phyloP scores from a whole-genome alignment of 441 rosid species.

The California macrophylla region DNA sequence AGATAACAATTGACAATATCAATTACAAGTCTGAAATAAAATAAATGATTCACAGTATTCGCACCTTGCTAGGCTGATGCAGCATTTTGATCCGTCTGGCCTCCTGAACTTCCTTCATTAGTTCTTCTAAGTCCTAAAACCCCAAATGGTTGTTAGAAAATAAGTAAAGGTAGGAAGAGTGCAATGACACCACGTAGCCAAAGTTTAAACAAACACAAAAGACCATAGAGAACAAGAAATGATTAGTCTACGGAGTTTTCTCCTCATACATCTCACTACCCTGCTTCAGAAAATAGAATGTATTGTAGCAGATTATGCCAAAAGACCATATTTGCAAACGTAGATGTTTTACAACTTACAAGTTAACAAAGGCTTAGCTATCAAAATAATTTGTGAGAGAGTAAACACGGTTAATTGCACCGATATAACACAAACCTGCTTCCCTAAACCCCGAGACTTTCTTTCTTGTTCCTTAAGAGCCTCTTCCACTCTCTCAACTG shows the following conservation, averaged over 20 bases:
- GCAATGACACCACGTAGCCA: neutral
- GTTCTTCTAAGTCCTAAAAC: conserved; percentile 70
- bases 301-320: too few relatives aligned
- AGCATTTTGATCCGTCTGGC: conserved; percentile 96
- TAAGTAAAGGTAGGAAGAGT: neutral
- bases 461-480: conserved; percentile 79
- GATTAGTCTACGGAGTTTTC: neutral
- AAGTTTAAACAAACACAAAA: neutral
- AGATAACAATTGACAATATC: too few relatives aligned
- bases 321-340: too few relatives aligned
- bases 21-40: neutral
- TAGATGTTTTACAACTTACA: neutral
- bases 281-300: too few relatives aligned
- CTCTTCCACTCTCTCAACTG: conserved; percentile 93
- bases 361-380: neutral
- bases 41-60: neutral
- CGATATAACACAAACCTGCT: conserved; percentile 36
- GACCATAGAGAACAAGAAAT: neutral
- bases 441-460: conserved; percentile 64
- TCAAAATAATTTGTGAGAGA: neutral
- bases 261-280: too few relatives aligned
- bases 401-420: neutral
- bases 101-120: conserved; percentile 97
- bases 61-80: conserved; percentile 96
- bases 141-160: conserved; percentile 3